Percentiles rank a stretch among this genome's conserved stretches.
Conservation (phyloP, 2,329 filamentous ascomycete species). For the Tolypocladium sp. region DNA sequence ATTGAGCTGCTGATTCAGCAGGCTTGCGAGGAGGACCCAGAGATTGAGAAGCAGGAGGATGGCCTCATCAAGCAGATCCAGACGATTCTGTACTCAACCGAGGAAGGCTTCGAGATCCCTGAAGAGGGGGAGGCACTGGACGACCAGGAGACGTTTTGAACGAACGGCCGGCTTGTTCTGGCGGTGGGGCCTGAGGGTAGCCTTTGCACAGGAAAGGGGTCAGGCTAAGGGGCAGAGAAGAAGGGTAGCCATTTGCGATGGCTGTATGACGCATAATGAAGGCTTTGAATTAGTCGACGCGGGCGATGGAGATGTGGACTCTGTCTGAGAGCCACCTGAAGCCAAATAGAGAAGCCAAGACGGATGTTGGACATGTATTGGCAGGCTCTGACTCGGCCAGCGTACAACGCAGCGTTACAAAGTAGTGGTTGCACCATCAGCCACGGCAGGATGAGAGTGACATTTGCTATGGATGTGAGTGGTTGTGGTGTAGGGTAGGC, state of each 20-base stretch:
- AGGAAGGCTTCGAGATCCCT: constrained; percentile 86
- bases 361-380: not conserved
- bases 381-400: not conserved
- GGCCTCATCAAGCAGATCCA: constrained; percentile 93
- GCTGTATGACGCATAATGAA: constrained; percentile 3
- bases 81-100: constrained; percentile 92
- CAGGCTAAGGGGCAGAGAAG: not conserved
- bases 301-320: not conserved
- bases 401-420: not conserved
- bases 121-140: constrained; percentile 62
- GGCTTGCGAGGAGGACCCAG: constrained; percentile 83
- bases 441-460: not conserved
- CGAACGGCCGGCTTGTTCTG: not conserved
- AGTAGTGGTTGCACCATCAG: not conserved
- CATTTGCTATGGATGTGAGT: not conserved
- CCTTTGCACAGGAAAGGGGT: not conserved
- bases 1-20: constrained; percentile 93
- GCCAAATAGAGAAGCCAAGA: not conserved
- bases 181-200: constrained; percentile 1
- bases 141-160: constrained; percentile 73
- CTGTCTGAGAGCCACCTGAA: not conserved
- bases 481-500: not conserved
- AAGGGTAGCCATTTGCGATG: not conserved
- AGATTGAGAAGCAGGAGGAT: constrained; percentile 89
- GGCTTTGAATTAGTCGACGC: constrained; percentile 1